Evolutionary conservation across 805 yeast species (phyloP), one percentile per base, ranked within the genome.

Genomic region (Kluyveromyces lactis): DNA sequence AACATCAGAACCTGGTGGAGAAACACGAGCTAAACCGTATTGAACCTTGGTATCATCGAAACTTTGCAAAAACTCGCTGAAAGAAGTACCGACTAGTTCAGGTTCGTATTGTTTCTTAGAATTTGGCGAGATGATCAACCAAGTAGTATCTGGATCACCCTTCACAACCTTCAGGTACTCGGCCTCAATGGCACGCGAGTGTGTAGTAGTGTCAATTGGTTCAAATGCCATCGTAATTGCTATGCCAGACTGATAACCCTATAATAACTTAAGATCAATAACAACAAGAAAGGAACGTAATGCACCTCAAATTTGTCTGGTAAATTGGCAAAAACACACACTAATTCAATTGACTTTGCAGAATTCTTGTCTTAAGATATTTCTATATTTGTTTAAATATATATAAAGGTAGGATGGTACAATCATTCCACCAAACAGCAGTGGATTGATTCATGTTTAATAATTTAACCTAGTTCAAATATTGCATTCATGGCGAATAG

Each of bases 1-100:
- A 26, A 92, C 89, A 50, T 84, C 92, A 3, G 95, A 82, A n/a
- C 92, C 94, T 41, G 90, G 90, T 41, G 90, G 95, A 42, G 79
- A 77, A 34, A 90, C 86, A 40, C 95, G 76, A 30, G 86, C 83
- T 42, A 92, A 71, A 30, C 97, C 98, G 53, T 81, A 92, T 66
- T 89, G 95, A 44, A 89, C 86, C 42, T 78, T 76, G 3, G 94
- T 83, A 49, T 90, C 97, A 50, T 79, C 81, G 58, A 92, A 90
- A 45, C 83, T 75, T 27, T 75, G 78, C 29, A 85, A 77, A 55
- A 92, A 86, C 41, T 86, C 95, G 31, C 69, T 69, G 51, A 92
- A 77, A 41, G 73, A 79, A 35, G 69, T 62, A 33, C 90, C 92
- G 4, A 75, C 58, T 48, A 62, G 56, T 48, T 63, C 51, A 47